phyloP scores from a whole-genome alignment of 2,329 filamentous ascomycete species.

The Elsinoe ampelina region DNA sequence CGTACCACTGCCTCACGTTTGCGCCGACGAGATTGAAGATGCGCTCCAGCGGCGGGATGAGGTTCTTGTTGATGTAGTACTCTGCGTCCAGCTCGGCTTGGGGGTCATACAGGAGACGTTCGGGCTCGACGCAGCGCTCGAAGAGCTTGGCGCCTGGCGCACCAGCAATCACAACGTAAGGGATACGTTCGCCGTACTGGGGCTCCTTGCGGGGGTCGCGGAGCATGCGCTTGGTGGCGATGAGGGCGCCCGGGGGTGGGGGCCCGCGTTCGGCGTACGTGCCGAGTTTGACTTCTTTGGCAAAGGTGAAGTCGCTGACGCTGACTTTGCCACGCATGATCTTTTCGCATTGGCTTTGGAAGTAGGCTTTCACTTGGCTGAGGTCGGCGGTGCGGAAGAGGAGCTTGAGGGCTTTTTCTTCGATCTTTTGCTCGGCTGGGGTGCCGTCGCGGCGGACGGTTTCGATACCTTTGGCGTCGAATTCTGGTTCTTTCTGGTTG shows the following conservation, averaged over 20 bases:
- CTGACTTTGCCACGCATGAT: slow-evolving; percentile 84
- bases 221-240: slow-evolving; percentile 79
- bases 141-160: slow-evolving; percentile 76
- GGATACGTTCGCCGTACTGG: slow-evolving; percentile 89
- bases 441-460: slow-evolving; percentile 92
- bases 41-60: slow-evolving; percentile 88
- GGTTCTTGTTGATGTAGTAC: slow-evolving; percentile 93
- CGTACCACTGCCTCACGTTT: slow-evolving; percentile 84
- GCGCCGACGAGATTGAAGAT: slow-evolving; percentile 96
- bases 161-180: slow-evolving; percentile 86
- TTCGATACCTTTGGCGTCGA: slow-evolving; percentile 97
- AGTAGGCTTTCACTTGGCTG: slow-evolving; percentile 79
- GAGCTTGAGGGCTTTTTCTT: slow-evolving; percentile 75
- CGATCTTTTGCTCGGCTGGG: slow-evolving; percentile 90
- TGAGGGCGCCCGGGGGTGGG: slow-evolving; percentile 77
- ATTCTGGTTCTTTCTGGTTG: slow-evolving; percentile 69
- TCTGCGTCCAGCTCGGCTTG: slow-evolving; percentile 79
- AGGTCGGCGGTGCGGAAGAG: slow-evolving; percentile 86
- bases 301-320: slow-evolving; percentile 93
- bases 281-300: slow-evolving; percentile 80
- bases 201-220: slow-evolving; percentile 79
- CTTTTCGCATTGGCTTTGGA: slow-evolving; percentile 81
- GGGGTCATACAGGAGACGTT: slow-evolving; percentile 66
- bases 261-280: slow-evolving; percentile 75
- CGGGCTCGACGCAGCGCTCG: slow-evolving; percentile 83